These are phyloP conservation scores for Lantana camara DNA, from an alignment of 257 asterid genomes.

Conservation along the genomic window DNA sequence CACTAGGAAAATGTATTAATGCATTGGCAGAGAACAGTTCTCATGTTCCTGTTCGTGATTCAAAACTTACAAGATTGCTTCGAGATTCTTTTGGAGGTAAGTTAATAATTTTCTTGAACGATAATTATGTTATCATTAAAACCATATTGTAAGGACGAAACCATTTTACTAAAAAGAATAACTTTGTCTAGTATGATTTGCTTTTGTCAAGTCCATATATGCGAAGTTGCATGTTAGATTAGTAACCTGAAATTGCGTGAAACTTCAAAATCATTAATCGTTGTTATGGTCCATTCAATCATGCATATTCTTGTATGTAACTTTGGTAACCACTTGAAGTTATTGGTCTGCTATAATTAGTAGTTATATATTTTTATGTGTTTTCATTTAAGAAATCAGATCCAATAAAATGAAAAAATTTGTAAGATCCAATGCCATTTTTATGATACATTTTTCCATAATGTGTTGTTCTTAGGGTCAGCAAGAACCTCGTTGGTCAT, in stretches of 20 bases:
- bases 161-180: background rate
- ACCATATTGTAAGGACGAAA: conserved; percentile 9
- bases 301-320: background rate
- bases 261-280: background rate
- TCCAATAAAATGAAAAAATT: background rate
- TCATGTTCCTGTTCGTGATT: conserved; percentile 93
- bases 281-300: background rate
- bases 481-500: conserved; percentile 86
- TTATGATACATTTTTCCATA: background rate
- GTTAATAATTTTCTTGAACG: conserved; percentile 10
- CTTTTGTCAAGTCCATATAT: conserved; percentile 16
- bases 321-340: conserved; percentile 12
- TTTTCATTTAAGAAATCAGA: conserved; percentile 4
- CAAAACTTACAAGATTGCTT: conserved; percentile 90
- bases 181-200: background rate
- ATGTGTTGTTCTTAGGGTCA: conserved; percentile 57
- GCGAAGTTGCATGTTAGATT: conserved; percentile 8
- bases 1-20: conserved; percentile 91
- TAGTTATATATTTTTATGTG: background rate
- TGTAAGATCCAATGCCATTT: conserved; percentile 14
- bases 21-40: conserved; percentile 93
- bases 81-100: conserved; percentile 97
- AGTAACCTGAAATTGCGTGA: conserved; percentile 4
- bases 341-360: background rate
- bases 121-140: background rate